phyloP scores from a whole-genome alignment of 495 filamentous ascomycete genomes.

The Daldinia childiae region DNA sequence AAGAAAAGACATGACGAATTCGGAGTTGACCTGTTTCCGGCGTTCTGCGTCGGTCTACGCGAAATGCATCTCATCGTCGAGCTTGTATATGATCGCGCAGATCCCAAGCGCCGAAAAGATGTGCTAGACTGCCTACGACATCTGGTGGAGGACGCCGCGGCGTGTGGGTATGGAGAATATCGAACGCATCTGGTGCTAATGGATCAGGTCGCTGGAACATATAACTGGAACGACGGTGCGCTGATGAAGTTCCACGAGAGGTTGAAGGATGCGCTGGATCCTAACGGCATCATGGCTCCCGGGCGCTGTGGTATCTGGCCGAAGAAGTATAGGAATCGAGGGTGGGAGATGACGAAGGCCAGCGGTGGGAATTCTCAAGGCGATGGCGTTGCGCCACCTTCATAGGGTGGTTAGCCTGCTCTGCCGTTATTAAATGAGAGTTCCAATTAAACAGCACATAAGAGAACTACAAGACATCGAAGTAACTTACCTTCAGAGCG shows the following conservation, averaged over 20 bases:
- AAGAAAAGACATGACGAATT: conserved; percentile 47
- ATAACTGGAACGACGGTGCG: conserved; percentile 62
- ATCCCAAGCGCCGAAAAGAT: conserved; percentile 48
- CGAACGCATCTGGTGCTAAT: conserved; percentile 64
- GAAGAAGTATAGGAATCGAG: conserved; percentile 54
- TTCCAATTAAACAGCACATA: background rate
- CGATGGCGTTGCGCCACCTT: conserved; percentile 37
- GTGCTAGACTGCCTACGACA: conserved; percentile 55
- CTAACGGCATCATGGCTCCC: conserved; percentile 66
- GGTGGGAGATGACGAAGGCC: conserved; percentile 50
- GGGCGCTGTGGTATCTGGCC: conserved; percentile 68
- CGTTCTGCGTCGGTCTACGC: conserved; percentile 59
- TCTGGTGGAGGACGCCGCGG: conserved; percentile 59
- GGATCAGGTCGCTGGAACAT: conserved; percentile 68
- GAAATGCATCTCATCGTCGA: conserved; percentile 69
- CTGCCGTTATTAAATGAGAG: background rate
- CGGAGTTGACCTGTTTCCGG: conserved; percentile 60
- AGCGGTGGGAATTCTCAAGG: conserved; percentile 42
- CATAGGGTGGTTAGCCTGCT: background rate
- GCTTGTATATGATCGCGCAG: conserved; percentile 63
- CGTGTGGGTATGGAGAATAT: conserved; percentile 66
- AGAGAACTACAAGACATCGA: background rate
- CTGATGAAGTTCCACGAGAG: conserved; percentile 64
- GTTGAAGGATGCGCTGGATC: conserved; percentile 67
- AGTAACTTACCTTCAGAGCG: background rate